Evolutionary conservation across 305 asterid genomes (phyloP).

Genomic region (Fraxinus paxiana): DNA sequence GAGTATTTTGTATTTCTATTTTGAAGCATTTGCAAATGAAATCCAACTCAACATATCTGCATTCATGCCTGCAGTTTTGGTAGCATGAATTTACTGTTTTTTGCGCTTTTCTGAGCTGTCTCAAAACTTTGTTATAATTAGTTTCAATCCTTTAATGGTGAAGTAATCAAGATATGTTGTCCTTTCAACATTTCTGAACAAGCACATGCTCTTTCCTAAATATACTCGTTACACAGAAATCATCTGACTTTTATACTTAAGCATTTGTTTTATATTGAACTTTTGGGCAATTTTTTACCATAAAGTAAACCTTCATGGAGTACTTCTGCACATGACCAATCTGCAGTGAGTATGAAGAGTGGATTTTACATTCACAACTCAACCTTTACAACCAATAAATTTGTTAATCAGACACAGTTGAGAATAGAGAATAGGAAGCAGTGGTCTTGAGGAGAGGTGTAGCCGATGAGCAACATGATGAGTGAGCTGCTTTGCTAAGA

Average conservation of each 20-base stretch:
- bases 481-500: not conserved
- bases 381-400: not conserved
- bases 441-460: not conserved
- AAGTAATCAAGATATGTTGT: not conserved
- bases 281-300: not conserved
- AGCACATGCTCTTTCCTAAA: not conserved
- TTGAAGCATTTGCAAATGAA: not conserved
- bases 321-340: not conserved
- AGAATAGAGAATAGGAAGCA: not conserved
- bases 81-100: not conserved
- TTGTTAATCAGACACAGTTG: not conserved
- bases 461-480: not conserved
- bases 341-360: not conserved
- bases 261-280: not conserved
- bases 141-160: not conserved
- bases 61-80: not conserved
- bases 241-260: not conserved
- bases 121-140: not conserved
- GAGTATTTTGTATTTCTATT: not conserved
- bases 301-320: not conserved
- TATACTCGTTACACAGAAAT: not conserved
- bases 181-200: not conserved
- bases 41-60: not conserved
- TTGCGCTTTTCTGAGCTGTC: not conserved
- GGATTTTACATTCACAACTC: not conserved